phyloP scores from a whole-genome alignment of 176 grass and related monocot species.

The Ananas comosus region DNA sequence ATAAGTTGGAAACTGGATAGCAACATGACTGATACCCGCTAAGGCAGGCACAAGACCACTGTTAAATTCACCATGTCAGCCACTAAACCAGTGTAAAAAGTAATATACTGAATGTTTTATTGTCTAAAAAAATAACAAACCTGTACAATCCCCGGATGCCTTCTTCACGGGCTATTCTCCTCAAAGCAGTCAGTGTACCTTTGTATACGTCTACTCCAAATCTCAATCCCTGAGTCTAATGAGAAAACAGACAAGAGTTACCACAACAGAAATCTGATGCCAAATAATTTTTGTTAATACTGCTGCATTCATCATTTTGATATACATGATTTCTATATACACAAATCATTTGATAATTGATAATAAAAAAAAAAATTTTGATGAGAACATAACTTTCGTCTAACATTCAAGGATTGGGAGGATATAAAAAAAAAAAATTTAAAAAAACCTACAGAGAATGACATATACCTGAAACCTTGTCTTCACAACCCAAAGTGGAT shows the following conservation, averaged over 20 bases:
- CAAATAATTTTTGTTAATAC: background rate
- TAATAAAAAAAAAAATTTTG: too few relatives aligned
- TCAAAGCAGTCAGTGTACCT: constrained; percentile 67
- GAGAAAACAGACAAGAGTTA: constrained; percentile 10
- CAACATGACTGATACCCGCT: constrained; percentile 93
- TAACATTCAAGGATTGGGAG: too few relatives aligned
- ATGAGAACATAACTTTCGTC: too few relatives aligned
- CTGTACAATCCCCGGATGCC: constrained; percentile 88
- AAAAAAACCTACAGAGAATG: constrained; percentile 9
- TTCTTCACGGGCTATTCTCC: constrained; percentile 72
- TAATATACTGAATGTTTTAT: background rate
- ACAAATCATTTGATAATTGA: too few relatives aligned
- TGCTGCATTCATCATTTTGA: too few relatives aligned
- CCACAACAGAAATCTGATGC: background rate
- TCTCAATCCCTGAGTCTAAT: constrained; percentile 74
- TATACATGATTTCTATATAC: too few relatives aligned
- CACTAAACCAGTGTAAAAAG: background rate
- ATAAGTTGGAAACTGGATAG: constrained; percentile 89
- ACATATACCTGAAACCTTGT: constrained; percentile 93
- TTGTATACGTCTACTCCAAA: constrained; percentile 51
- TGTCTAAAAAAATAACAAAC: constrained; percentile 20
- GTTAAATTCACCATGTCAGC: constrained; percentile 9
- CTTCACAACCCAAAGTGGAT: constrained; percentile 99
- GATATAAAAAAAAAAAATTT: too few relatives aligned
- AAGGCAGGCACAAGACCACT: constrained; percentile 89